phyloP scores from a whole-genome alignment of 2,329 filamentous ascomycete genomes.

The Exserohilum rostratum region DNA sequence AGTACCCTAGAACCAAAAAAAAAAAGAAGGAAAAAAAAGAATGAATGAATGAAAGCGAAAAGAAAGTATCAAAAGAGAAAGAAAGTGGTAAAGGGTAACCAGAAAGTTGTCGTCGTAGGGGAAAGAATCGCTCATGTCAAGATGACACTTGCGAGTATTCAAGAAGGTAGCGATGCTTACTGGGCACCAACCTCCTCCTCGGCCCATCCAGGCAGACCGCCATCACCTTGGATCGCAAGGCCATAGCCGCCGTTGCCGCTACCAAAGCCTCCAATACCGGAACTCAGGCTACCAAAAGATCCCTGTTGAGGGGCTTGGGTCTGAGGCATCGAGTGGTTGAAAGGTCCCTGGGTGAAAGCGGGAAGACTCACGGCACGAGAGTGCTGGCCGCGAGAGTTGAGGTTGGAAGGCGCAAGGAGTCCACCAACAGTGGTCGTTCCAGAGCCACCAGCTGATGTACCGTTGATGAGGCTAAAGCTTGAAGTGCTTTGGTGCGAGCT shows the following conservation, averaged over 20 bases:
- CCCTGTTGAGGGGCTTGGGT: slow-evolving; percentile 48
- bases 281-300: slow-evolving; percentile 65
- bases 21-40: slow-evolving; percentile 12
- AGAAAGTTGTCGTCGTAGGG: neutral
- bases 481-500: slow-evolving; percentile 61
- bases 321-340: slow-evolving; percentile 52
- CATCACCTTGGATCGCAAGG: slow-evolving; percentile 64
- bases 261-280: slow-evolving; percentile 63
- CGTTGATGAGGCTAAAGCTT: slow-evolving; percentile 57
- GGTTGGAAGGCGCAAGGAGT: slow-evolving; percentile 73
- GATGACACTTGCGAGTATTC: neutral
- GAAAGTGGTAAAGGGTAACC: neutral
- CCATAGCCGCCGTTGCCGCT: slow-evolving; percentile 61
- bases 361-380: slow-evolving; percentile 90
- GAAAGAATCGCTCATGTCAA: slow-evolving; percentile 44
- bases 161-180: slow-evolving; percentile 29
- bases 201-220: slow-evolving; percentile 65
- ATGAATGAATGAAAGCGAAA: too few relatives aligned
- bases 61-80: slow-evolving; percentile 1
- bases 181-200: slow-evolving; percentile 67
- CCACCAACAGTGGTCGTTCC: slow-evolving; percentile 75
- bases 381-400: slow-evolving; percentile 64
- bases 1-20: slow-evolving; percentile 10
- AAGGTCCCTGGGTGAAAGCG: slow-evolving; percentile 66
- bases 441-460: slow-evolving; percentile 48